These are phyloP conservation scores for Phialocephala sp. DNA, from an alignment of 2,329 filamentous ascomycete genomes.

Conservation along the genomic window DNA sequence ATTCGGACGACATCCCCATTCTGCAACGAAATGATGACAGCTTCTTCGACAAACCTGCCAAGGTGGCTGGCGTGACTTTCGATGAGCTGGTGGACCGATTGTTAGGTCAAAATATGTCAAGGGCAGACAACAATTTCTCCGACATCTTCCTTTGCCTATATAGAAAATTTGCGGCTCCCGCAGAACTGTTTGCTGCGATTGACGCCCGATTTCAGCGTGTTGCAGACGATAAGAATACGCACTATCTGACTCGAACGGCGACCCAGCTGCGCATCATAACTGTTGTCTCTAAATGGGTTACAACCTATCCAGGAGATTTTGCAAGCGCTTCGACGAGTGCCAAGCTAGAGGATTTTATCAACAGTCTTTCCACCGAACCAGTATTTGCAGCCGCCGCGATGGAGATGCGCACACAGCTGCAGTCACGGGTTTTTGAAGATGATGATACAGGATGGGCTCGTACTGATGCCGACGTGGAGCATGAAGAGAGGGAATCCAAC, in stretches of 20 bases:
- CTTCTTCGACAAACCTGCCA: slow-evolving; percentile 59
- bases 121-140: slow-evolving; percentile 86
- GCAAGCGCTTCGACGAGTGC: slow-evolving; percentile 76
- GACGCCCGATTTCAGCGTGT: slow-evolving; percentile 75
- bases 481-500: slow-evolving; percentile 31
- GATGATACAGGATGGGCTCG: slow-evolving; percentile 95
- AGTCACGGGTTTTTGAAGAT: slow-evolving; percentile 75
- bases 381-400: slow-evolving; percentile 85
- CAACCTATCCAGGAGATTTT: slow-evolving; percentile 91
- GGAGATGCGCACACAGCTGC: slow-evolving; percentile 82
- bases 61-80: slow-evolving; percentile 60
- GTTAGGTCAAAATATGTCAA: slow-evolving; percentile 79
- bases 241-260: slow-evolving; percentile 77
- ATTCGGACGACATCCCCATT: slow-evolving; percentile 71
- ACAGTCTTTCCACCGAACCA: slow-evolving; percentile 73
- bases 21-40: slow-evolving; percentile 70
- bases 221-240: slow-evolving; percentile 67
- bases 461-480: slow-evolving; percentile 65
- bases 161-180: slow-evolving; percentile 87
- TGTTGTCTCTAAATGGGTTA: slow-evolving; percentile 87
- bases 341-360: slow-evolving; percentile 76
- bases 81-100: slow-evolving; percentile 87
- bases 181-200: slow-evolving; percentile 77
- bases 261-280: slow-evolving; percentile 84
- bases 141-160: slow-evolving; percentile 92